These are phyloP conservation scores for Elaeagnus macrophylla DNA, from an alignment of 306 rosid species.

Conservation along the genomic window DNA sequence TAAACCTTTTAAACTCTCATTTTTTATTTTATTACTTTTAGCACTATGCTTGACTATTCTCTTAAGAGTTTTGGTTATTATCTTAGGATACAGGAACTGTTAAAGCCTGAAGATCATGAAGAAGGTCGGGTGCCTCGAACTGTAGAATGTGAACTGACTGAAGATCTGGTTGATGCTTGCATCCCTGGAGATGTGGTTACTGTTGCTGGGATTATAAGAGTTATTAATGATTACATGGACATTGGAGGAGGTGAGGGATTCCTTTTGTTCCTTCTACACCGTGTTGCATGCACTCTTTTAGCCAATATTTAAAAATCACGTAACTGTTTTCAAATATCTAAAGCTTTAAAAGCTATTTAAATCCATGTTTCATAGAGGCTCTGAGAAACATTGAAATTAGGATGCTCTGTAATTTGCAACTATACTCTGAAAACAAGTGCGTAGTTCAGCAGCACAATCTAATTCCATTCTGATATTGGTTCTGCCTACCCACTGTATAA, in stretches of 20 bases:
- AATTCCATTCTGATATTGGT: background rate
- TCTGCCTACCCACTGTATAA: background rate
- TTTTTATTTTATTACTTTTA: background rate
- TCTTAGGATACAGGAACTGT: conserved; percentile 67
- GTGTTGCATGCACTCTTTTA: background rate
- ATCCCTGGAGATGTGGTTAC: conserved; percentile 97
- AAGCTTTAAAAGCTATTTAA: background rate
- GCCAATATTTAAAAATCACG: background rate
- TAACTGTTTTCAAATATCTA: background rate
- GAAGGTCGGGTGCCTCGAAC: conserved; percentile 97
- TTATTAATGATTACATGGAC: conserved; percentile 89
- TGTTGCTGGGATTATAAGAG: conserved; percentile 81
- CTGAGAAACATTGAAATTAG: no score
- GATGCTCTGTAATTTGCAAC: background rate
- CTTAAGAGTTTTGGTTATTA: conserved; percentile 4
- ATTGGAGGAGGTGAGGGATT: conserved; percentile 73
- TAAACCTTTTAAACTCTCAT: background rate
- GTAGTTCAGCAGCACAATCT: background rate
- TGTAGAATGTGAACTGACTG: conserved; percentile 84
- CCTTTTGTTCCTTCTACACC: background rate
- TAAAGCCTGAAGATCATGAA: conserved; percentile 82
- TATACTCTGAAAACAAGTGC: background rate
- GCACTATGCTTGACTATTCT: no score
- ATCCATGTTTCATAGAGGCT: no score
- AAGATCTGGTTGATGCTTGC: conserved; percentile 92